Evolutionary conservation across 2,329 filamentous ascomycete genomes (phyloP).

Genomic region (Colletotrichum lupini): DNA sequence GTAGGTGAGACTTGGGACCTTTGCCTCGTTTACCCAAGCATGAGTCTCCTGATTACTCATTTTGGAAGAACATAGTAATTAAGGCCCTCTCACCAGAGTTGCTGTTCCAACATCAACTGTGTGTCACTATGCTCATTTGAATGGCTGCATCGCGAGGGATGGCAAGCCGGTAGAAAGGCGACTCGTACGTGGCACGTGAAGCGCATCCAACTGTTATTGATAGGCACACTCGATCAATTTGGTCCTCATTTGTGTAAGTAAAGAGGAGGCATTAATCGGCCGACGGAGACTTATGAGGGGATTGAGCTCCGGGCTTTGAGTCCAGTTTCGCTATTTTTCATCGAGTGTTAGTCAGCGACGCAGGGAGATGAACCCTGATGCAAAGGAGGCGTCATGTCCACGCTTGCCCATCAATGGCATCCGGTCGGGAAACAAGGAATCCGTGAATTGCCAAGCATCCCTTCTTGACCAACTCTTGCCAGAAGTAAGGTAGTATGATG

Average conservation of each 20-base stretch:
- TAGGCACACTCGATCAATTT: not conserved
- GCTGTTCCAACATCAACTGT: no score
- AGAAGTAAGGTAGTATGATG: not conserved
- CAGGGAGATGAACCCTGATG: not conserved
- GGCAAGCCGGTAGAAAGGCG: no score
- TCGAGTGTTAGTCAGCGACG: not conserved
- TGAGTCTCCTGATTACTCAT: not conserved
- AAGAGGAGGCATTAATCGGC: not conserved
- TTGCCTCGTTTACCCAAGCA: constrained; percentile 2
- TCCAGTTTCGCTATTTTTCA: not conserved
- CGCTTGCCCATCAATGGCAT: no score
- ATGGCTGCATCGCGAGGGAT: no score
- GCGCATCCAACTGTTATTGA: not conserved
- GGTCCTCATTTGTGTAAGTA: not conserved
- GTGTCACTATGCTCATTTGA: no score
- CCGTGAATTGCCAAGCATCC: no score
- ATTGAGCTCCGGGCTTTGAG: not conserved
- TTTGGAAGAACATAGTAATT: no score
- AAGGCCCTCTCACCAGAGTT: no score
- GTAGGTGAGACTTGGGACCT: not conserved
- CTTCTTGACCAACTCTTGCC: not conserved
- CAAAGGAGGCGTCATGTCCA: not conserved
- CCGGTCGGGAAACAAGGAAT: not conserved
- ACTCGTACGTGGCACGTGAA: no score
- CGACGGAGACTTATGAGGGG: not conserved